These are phyloP conservation scores for Sarcodon aspratus DNA, from an alignment of 768 basidiomycete species.

Conservation along the genomic window DNA sequence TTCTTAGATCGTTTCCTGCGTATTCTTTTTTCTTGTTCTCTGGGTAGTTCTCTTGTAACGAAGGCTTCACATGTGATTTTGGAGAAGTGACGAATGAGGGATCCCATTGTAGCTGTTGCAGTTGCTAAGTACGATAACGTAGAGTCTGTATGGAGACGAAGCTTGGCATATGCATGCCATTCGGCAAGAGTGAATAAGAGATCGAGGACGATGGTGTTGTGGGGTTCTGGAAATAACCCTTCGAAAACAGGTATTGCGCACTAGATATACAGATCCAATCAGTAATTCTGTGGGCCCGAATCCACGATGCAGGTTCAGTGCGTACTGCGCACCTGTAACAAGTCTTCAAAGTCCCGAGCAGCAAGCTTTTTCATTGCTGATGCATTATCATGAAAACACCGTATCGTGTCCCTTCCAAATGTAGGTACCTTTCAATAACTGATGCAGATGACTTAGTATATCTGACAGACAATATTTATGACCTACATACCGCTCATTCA, in stretches of 20 bases:
- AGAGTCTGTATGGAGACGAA: slow-evolving; percentile 8
- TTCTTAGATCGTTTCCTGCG: background rate
- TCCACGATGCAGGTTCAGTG: too few relatives aligned
- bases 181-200: slow-evolving; percentile 8
- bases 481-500: slow-evolving; percentile 4
- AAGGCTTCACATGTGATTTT: background rate
- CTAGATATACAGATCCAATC: too few relatives aligned
- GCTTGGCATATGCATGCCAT: slow-evolving; percentile 12
- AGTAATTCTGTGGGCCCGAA: too few relatives aligned
- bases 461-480: background rate
- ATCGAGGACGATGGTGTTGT: slow-evolving; percentile 7
- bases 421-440: slow-evolving; percentile 11
- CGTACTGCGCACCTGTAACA: slow-evolving; percentile 15
- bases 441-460: background rate
- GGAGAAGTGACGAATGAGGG: background rate
- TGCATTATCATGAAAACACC: slow-evolving; percentile 10
- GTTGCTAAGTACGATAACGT: slow-evolving; percentile 5
- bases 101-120: background rate
- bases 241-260: slow-evolving; percentile 5
- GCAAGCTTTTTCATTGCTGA: slow-evolving; percentile 17
- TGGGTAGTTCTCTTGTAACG: background rate
- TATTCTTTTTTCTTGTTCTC: background rate
- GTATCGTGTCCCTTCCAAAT: slow-evolving; percentile 13
- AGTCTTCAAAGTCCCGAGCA: slow-evolving; percentile 17
- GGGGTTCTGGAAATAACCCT: slow-evolving; percentile 4